Evolutionary conservation across 164 flowering plant species (phyloP).

Genomic region (Paratinospora sagittata): DNA sequence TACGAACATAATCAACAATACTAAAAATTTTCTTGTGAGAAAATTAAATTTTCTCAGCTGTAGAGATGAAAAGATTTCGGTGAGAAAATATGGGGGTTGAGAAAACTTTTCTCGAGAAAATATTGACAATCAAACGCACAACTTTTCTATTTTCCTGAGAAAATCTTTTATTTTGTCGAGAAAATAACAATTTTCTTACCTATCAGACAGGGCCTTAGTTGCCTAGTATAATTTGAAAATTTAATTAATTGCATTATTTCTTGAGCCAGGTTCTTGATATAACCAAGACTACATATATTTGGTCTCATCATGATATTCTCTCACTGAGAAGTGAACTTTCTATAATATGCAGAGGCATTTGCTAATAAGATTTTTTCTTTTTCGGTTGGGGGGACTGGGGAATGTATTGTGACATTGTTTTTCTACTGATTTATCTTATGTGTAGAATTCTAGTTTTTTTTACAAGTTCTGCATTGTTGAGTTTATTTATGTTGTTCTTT

Average conservation of each 20-base stretch:
- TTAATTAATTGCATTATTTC: neutral
- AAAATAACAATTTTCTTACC: no score
- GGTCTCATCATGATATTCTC: neutral
- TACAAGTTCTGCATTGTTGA: conserved; percentile 4
- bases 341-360: neutral
- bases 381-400: neutral
- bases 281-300: neutral
- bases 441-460: neutral
- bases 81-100: no score
- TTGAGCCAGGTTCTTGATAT: neutral
- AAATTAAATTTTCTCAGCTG: no score
- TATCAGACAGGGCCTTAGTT: no score
- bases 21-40: no score
- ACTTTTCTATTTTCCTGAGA: no score
- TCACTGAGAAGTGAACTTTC: neutral
- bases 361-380: neutral
- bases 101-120: no score
- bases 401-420: neutral
- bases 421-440: neutral
- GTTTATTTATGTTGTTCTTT: conserved; percentile 9
- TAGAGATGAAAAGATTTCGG: no score
- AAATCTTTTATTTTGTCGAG: no score
- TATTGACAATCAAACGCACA: no score
- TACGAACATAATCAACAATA: no score
- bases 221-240: neutral